Conservation (phyloP, 352 stramenopile species). For the Phytophthora tentaculata region DNA sequence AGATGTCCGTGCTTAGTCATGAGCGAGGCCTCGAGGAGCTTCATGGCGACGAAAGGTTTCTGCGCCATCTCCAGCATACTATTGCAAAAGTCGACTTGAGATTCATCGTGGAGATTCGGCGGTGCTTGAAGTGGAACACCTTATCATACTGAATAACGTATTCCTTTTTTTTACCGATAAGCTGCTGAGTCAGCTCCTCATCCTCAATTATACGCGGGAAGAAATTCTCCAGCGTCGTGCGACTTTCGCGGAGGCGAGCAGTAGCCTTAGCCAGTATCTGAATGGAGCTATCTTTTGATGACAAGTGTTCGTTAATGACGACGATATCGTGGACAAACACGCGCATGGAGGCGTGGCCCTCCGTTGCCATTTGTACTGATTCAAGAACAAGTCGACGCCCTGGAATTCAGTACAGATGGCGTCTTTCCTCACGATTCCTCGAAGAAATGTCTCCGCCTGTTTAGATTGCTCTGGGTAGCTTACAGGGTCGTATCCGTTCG, state of each 20-base stretch:
- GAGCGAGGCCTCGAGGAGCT: conserved; percentile 54
- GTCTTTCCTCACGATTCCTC: conserved; percentile 47
- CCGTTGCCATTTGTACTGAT: conserved; percentile 51
- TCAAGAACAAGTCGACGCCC: conserved; percentile 57
- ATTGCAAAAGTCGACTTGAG: conserved; percentile 52
- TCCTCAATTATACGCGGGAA: conserved; percentile 62
- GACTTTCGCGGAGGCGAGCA: conserved; percentile 49
- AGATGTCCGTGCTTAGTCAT: conserved; percentile 71
- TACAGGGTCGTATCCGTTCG: conserved; percentile 41
- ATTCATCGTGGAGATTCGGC: conserved; percentile 64
- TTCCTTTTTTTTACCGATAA: conserved; percentile 68
- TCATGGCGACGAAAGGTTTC: conserved; percentile 60
- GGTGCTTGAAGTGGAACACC: conserved; percentile 64
- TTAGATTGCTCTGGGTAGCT: conserved; percentile 24
- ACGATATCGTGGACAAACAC: conserved; percentile 36
- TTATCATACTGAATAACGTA: conserved; percentile 76
- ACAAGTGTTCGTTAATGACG: conserved; percentile 34
- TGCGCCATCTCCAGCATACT: conserved; percentile 59
- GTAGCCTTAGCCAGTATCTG: conserved; percentile 51
- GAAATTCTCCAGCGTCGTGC: conserved; percentile 49
- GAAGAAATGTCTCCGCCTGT: conserved; percentile 44
- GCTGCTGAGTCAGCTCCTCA: conserved; percentile 53
- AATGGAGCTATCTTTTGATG: conserved; percentile 27
- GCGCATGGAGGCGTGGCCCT: conserved; percentile 36
- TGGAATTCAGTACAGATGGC: conserved; percentile 61